A percentile compares a stretch with the other conserved stretches of the same genome.
Evolutionary conservation across 331 rosid genomes (phyloP).

Genomic region (Dryas integrifolia): DNA sequence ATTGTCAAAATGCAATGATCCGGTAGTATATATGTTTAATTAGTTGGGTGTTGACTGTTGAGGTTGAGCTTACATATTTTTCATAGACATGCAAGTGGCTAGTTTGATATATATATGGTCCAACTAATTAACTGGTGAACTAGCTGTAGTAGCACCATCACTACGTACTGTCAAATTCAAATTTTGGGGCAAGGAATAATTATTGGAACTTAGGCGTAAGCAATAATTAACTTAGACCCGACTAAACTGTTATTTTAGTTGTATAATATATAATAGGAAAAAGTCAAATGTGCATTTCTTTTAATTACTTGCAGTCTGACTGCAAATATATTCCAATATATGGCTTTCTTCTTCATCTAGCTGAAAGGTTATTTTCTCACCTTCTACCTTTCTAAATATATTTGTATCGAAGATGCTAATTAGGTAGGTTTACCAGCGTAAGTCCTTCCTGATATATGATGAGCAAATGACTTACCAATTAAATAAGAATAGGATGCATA

Average conservation of each 20-base stretch:
- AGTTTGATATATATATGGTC: conserved; percentile 3
- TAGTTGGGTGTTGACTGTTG: background rate
- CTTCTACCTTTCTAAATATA: background rate
- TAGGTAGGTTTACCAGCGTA: background rate
- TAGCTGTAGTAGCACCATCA: conserved; percentile 8
- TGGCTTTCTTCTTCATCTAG: background rate
- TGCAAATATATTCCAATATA: background rate
- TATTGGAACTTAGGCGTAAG: conserved; percentile 4
- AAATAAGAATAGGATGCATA: too few relatives aligned
- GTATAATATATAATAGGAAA: background rate
- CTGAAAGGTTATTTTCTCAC: background rate
- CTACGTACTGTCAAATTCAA: conserved; percentile 12
- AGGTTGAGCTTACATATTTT: background rate
- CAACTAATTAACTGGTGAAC: conserved; percentile 6
- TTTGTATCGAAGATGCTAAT: background rate
- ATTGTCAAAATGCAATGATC: background rate
- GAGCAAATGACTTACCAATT: background rate
- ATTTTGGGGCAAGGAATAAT: background rate
- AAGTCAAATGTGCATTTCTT: conserved; percentile 1
- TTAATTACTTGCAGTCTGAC: background rate
- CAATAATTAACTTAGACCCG: background rate
- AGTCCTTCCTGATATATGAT: background rate
- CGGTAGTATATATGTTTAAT: background rate
- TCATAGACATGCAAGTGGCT: conserved; percentile 5
- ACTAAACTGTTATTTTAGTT: background rate